A percentile compares a stretch with the other conserved stretches of the same genome.
These are phyloP conservation scores for Tuctoria greenei DNA, from an alignment of 176 grass and related monocot species.

Conservation along the genomic window DNA sequence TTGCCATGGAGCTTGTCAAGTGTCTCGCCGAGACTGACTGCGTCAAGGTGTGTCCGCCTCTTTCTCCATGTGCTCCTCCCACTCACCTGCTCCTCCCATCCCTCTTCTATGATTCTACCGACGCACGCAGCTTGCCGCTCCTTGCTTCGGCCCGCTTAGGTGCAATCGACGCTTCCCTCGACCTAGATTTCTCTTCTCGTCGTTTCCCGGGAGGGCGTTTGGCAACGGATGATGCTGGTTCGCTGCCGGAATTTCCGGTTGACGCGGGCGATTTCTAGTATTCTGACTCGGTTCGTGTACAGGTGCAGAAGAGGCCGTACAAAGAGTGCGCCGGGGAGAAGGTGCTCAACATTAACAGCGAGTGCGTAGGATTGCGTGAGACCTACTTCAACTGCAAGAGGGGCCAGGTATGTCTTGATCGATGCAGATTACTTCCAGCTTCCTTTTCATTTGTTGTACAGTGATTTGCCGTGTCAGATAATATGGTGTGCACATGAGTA, in stretches of 20 bases:
- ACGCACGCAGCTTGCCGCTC: background rate
- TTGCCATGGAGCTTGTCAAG: conserved; percentile 97
- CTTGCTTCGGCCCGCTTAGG: background rate
- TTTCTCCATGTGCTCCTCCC: background rate
- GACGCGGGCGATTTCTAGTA: background rate
- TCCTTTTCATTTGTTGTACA: background rate
- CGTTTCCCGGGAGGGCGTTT: background rate
- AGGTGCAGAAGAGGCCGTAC: conserved; percentile 86
- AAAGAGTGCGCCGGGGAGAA: conserved; percentile 94
- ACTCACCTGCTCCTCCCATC: background rate
- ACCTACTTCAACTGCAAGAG: conserved; percentile 99
- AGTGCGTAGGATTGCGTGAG: conserved; percentile 92
- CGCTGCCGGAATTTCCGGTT: background rate
- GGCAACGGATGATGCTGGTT: background rate
- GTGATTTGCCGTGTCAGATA: background rate
- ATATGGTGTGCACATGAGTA: background rate
- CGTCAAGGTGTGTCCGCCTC: conserved; percentile 57
- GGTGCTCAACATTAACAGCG: conserved; percentile 70
- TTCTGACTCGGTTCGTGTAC: conserved; percentile 10
- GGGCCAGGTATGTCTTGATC: conserved; percentile 62
- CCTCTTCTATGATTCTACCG: background rate
- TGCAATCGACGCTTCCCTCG: background rate
- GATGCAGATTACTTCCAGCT: background rate
- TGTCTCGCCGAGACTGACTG: conserved; percentile 91
- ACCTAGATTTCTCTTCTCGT: background rate